phyloP scores from a whole-genome alignment of 2,329 filamentous ascomycete genomes.

The Nothopassalora personata region DNA sequence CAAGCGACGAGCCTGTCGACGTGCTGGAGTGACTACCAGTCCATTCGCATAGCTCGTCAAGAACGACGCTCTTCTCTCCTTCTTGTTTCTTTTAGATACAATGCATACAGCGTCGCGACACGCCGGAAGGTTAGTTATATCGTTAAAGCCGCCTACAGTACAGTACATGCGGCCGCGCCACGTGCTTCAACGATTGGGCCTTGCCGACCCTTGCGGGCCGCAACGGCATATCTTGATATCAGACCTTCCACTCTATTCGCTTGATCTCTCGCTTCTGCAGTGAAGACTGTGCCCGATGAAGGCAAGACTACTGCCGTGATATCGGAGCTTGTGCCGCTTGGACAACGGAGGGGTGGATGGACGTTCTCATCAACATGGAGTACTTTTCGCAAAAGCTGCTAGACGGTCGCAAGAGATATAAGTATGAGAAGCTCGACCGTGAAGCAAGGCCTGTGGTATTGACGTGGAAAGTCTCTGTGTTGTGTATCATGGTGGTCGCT shows the following conservation, averaged over 20 bases:
- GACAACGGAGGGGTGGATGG: neutral
- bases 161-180: neutral
- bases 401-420: neutral
- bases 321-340: neutral
- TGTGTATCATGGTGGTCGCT: slow-evolving; percentile 9
- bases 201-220: neutral
- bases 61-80: too few species aligned
- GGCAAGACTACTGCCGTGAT: neutral
- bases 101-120: too few species aligned
- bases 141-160: too few species aligned
- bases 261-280: neutral
- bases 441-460: neutral
- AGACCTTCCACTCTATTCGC: too few species aligned
- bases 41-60: too few species aligned
- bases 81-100: too few species aligned
- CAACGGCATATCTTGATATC: neutral
- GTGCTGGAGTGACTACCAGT: too few species aligned
- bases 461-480: neutral
- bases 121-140: too few species aligned
- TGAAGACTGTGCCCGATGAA: neutral
- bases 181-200: neutral
- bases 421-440: slow-evolving; percentile 4
- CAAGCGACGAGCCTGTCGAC: neutral
- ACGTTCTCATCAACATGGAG: neutral
- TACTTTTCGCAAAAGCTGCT: neutral